Evolutionary conservation across 225 moss, liverwort and hornwort genomes (phyloP).

Genomic region (Anthoceros angustus): DNA sequence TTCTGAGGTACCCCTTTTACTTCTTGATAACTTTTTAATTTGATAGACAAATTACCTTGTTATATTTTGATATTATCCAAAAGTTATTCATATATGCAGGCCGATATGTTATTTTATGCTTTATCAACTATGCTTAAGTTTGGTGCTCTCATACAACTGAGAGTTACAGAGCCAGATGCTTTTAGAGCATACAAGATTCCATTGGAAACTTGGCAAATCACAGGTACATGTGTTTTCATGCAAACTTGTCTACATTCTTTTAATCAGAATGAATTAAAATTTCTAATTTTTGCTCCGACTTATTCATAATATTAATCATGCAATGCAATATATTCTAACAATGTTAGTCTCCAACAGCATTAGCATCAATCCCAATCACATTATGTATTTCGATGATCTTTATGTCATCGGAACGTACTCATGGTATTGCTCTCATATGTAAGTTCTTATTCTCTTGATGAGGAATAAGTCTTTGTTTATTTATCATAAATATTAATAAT

Average conservation of each 20-base stretch:
- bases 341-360: conserved; percentile 15
- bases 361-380: conserved; percentile 27
- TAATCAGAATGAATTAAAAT: too few relatives aligned
- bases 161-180: conserved; percentile 67
- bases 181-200: conserved; percentile 68
- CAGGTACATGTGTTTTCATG: conserved; percentile 13
- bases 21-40: neutral
- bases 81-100: conserved; percentile 12
- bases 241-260: neutral
- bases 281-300: too few relatives aligned
- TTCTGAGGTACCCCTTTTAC: conserved; percentile 28
- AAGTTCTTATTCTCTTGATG: neutral
- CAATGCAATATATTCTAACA: neutral
- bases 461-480: neutral
- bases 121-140: conserved; percentile 71
- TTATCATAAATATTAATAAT: neutral
- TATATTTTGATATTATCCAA: neutral
- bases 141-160: conserved; percentile 40
- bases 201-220: conserved; percentile 28
- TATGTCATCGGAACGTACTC: conserved; percentile 43
- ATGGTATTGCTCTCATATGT: conserved; percentile 52
- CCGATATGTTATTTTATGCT: conserved; percentile 68
- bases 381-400: conserved; percentile 44
- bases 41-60: neutral
- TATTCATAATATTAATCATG: too few relatives aligned